Conservation (phyloP, 2,329 filamentous ascomycete genomes). For the Botrytis elliptica region DNA sequence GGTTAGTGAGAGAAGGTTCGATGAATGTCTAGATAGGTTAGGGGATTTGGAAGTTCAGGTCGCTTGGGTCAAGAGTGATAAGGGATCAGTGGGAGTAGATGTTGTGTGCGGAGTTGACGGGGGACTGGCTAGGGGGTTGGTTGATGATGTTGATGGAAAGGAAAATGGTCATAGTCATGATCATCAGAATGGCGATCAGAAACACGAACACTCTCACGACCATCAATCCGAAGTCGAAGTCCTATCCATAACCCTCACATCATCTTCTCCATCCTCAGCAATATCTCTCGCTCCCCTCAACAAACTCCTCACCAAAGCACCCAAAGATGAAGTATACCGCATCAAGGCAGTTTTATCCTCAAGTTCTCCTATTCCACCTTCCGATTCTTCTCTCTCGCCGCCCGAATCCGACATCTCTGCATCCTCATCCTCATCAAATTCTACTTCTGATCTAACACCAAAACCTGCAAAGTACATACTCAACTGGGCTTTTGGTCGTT, state of each 20-base stretch:
- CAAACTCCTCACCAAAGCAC: conserved; percentile 64
- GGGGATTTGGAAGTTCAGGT: conserved; percentile 63
- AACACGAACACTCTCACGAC: conserved; percentile 43
- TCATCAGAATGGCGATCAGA: conserved; percentile 42
- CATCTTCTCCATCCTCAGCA: not conserved
- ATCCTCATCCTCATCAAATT: conserved; percentile 15
- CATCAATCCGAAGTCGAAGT: conserved; percentile 91
- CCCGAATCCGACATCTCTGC: conserved; percentile 33
- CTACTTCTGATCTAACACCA: not conserved
- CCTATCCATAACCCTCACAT: conserved; percentile 68
- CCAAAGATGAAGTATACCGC: conserved; percentile 92
- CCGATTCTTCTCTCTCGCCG: conserved; percentile 46
- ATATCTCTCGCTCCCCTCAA: conserved; percentile 9
- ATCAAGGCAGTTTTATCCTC: conserved; percentile 73
- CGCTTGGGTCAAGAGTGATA: conserved; percentile 81
- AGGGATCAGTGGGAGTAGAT: conserved; percentile 73
- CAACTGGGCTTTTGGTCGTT: conserved; percentile 97
- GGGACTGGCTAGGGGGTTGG: conserved; percentile 62
- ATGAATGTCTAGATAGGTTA: conserved; percentile 64
- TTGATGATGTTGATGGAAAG: conserved; percentile 39
- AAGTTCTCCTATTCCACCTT: conserved; percentile 48
- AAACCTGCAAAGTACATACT: conserved; percentile 69
- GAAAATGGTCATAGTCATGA: conserved; percentile 44
- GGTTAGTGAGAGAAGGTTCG: conserved; percentile 59
- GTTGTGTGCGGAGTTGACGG: conserved; percentile 87